These are phyloP conservation scores for Gonium pectorale DNA, from an alignment of 139 green algal genomes.

Conservation along the genomic window DNA sequence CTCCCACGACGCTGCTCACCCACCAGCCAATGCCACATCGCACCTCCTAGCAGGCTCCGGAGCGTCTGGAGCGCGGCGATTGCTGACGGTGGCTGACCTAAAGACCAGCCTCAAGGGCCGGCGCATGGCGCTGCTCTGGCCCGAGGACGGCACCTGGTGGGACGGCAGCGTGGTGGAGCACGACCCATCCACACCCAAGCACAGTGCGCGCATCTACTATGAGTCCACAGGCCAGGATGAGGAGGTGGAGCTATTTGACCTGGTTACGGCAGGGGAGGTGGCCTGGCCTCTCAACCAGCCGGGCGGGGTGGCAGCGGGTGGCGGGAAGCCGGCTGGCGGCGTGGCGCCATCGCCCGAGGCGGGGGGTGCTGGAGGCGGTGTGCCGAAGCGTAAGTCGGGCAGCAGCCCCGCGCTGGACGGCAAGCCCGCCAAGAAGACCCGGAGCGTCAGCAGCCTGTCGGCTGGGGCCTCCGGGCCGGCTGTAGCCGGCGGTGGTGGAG, in stretches of 20 bases:
- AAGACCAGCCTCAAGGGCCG: slow-evolving; percentile 10
- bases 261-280: slow-evolving; percentile 37
- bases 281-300: neutral
- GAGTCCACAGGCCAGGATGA: slow-evolving; percentile 38
- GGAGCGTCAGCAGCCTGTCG: slow-evolving; percentile 33
- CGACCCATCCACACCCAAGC: neutral
- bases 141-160: slow-evolving; percentile 43
- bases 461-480: neutral
- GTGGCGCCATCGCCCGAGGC: neutral
- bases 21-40: no score
- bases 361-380: neutral
- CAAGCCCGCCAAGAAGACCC: slow-evolving; percentile 29
- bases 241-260: slow-evolving; percentile 28
- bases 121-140: slow-evolving; percentile 36
- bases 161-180: slow-evolving; percentile 33
- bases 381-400: slow-evolving; percentile 17
- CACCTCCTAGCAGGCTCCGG: no score
- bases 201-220: slow-evolving; percentile 33
- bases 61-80: neutral
- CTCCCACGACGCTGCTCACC: no score
- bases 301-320: neutral
- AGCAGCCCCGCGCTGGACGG: slow-evolving; percentile 8
- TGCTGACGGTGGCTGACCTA: slow-evolving; percentile 30
- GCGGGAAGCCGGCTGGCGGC: neutral
- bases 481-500: neutral